Evolutionary conservation across 2,329 filamentous ascomycete species (phyloP), one percentile per base, ranked within the genome.

Genomic region (Paecilomyces formosus): DNA sequence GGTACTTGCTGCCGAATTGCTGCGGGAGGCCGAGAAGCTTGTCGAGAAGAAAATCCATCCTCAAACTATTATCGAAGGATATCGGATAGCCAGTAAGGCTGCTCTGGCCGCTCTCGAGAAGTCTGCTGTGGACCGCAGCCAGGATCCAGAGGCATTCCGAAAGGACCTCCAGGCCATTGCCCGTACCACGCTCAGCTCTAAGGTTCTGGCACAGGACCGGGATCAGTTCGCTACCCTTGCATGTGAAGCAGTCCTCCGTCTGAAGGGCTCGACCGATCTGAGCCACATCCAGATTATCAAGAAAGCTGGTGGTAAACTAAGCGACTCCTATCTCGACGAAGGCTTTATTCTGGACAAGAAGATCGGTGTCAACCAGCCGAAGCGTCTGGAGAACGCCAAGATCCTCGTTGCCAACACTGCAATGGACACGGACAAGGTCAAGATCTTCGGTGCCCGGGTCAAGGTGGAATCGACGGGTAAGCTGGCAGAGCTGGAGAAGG

Each of bases 341-440:
- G 94, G 94, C 4, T 99, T 99, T 80, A 97, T 99, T 71, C 81
- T 99, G 57, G 94, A 99, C 81, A 99, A 99, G 85, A 96, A 93
- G 80, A 96, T 99, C 65, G 94, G 94, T 66, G 93, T 97, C 59
- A 97, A 97, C 81, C 94, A 99, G 77, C 94, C 94, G 57, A 97
- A 97, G 83, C 84, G 92, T 60, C 81, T 99, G 70, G 93, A 97
- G 76, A 97, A 99, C 75, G 94, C 93, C 65, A 99, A 97, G 81
- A 99, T 99, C 65, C 79, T 99, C 58, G 90, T 99, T 22, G 94
- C 94, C 63, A 99, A 99, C 79, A 99, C 94, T 9, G 89, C 92
- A 12, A 99, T 99, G 94, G 94, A 99, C 77, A 99, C 94, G 35
- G 94, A 99, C 79, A 99, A 99, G 83, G 90, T 99, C 80, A 99